Base-by-base conservation (phyloP, 768 basidiomycete genomes). In the Pholiota molesta region DNA sequence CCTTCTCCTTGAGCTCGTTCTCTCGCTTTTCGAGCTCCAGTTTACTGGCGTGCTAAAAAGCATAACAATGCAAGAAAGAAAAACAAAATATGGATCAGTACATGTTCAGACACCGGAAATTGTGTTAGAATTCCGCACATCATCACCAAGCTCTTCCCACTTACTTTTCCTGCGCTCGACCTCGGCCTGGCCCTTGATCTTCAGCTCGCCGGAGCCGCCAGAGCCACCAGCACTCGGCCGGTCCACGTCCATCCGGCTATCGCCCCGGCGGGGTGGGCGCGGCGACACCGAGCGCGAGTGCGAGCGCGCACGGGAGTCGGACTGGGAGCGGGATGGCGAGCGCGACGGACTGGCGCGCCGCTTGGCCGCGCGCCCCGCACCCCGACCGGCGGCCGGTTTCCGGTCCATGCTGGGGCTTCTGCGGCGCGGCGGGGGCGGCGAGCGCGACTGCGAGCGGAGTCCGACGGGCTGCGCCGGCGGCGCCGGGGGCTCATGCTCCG, bases 1-100 rank as follows among this genome's bases (percentile, higher is more conserved):
- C 91, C 71, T 78, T 85, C 67, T 94, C 92, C 71, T 92, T 94
- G 62, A 94, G 71, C 69, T 94, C 92, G 64, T 83, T 92, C 70
- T 94, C 92, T 60, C 89, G 75, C 65, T 78, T 84, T 67, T 86
- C 85, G 49, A 94, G 76, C 37, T 91, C 91, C 23, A 69, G 69
- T 57, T 68, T 77, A 35, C 65, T 70, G 13, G 35, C 53, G 45
- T 52, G 68, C 73, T 72, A 60, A 31, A 69, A 63, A 26, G 56
- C 39, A 37, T 13, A 37, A 11, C 10, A 37, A 37, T 14, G 35
- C 35, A 37, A 37, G 35, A 16, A 5, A 37, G 21, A 59, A 55
- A 57, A 55, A 67, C n/a, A n/a, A 52, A 59, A 54, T 54, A 61
- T 44, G 58, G 61, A 31, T 53, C 52, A 53, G 61, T 55, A 49